Evolutionary conservation across 2,329 filamentous ascomycete genomes (phyloP).

Genomic region (Fusarium sp.): DNA sequence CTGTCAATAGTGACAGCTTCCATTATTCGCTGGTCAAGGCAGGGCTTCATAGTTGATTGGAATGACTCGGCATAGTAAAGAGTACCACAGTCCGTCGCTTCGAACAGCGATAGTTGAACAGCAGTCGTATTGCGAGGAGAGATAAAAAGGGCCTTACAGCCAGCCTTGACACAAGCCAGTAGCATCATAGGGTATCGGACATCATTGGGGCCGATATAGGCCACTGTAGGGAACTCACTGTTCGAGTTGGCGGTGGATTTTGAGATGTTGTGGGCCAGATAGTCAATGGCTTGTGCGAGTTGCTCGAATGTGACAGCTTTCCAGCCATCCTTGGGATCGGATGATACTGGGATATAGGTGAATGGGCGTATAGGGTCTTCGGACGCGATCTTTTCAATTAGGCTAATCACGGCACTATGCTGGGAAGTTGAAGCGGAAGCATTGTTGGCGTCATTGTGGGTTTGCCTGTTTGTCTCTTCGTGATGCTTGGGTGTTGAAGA

Average conservation of each 20-base stretch:
- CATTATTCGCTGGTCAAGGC: slow-evolving; percentile 2
- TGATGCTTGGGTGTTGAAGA: background rate
- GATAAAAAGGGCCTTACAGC: slow-evolving; percentile 14
- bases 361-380: background rate
- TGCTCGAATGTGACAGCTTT: background rate
- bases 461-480: background rate
- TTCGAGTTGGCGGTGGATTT: background rate
- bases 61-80: background rate
- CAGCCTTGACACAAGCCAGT: background rate
- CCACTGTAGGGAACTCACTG: background rate
- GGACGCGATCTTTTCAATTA: background rate
- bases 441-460: background rate
- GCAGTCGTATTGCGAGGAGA: background rate
- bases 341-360: background rate
- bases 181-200: background rate
- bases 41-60: background rate
- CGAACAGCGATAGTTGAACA: slow-evolving; percentile 14
- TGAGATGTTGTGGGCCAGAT: slow-evolving; percentile 10
- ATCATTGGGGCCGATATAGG: slow-evolving; percentile 12
- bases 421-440: background rate
- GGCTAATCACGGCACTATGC: background rate
- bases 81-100: background rate
- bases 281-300: slow-evolving; percentile 1
- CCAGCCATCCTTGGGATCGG: background rate
- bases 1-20: background rate